Base-by-base conservation (phyloP, 2,329 filamentous ascomycete genomes). In the Cercospora janseana region DNA sequence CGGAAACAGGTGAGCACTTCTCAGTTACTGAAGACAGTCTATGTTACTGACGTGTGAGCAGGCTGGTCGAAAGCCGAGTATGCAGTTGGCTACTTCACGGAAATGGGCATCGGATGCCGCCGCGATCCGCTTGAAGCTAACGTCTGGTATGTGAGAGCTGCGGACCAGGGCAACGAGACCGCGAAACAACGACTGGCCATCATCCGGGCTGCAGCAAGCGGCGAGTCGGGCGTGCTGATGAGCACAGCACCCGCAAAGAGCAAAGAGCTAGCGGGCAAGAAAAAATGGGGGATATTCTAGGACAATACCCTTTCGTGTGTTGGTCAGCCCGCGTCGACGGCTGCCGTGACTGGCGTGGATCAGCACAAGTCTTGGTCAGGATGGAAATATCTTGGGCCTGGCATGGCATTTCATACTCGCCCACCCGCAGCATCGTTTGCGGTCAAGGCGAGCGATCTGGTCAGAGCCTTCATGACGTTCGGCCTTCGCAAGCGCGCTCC, bases 101-200 rank as follows among this genome's bases (percentile, higher is more conserved):
- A 98, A 69, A 95, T 94, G 88, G 93, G 93, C 56, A 96, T 98
- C 61, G 93, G 93, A 42, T 96, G 90, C 69, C 87, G 90, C 28
- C 84, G 89, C 41, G 93, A 98, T 68, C 84, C 92, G n/a, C 79
- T 98, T 34, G 91, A 96, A 69, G 92, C 93, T 60, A 98, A 98
- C 65, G 88, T 95, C 24, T 97, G 91, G 92, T 98, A 98, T 67
- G 92, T 98, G 60, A 88, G 88, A 70, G 93, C 93, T 4, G 92
- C 93, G 12, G 92, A 95, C 60, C 82, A 88, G 42, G 93, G 92
- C 38, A 91, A 97, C 63, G 88, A 93, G 62, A 82, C 90, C 51
- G 93, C 93, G 43, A 92, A 86, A 69, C 86, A 93, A 63, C 82
- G 93, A 20, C 77, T 98, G 46, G 83, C 86, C 15, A 88, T 90